Conservation (phyloP, 768 basidiomycete genomes). For the Phaeotremella fagi region DNA sequence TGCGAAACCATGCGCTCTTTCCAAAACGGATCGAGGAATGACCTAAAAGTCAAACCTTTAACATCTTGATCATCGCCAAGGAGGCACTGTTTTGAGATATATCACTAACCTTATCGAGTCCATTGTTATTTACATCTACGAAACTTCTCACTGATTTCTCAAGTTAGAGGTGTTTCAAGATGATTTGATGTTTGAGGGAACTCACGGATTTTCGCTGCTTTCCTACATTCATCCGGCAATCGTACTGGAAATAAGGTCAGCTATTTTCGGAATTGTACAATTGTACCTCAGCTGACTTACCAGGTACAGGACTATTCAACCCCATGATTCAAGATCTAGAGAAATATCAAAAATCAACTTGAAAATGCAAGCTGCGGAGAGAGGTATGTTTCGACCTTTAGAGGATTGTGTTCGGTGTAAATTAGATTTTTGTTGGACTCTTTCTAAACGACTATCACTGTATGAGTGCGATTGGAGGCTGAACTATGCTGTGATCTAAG, state of each 20-base stretch:
- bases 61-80: not conserved
- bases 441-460: too few relatives aligned
- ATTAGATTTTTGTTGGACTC: too few relatives aligned
- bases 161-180: not conserved
- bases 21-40: conserved; percentile 57
- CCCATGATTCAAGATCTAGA: conserved; percentile 14
- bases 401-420: too few relatives aligned
- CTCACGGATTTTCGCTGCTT: conserved; percentile 82
- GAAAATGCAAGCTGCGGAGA: too few relatives aligned
- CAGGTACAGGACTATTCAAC: conserved; percentile 27
- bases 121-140: conserved; percentile 72
- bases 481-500: too few relatives aligned
- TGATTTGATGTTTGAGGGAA: conserved; percentile 12
- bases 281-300: conserved; percentile 8
- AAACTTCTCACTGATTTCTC: conserved; percentile 67
- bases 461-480: too few relatives aligned
- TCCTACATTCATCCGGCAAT: conserved; percentile 75
- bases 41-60: conserved; percentile 43
- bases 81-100: not conserved
- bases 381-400: too few relatives aligned
- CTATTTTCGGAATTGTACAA: not conserved
- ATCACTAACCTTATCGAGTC: conserved; percentile 65
- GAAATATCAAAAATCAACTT: too few relatives aligned
- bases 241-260: conserved; percentile 48
- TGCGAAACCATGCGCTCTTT: conserved; percentile 71